phyloP scores from a whole-genome alignment of 768 basidiomycete genomes.

The Lyophyllum atratum region DNA sequence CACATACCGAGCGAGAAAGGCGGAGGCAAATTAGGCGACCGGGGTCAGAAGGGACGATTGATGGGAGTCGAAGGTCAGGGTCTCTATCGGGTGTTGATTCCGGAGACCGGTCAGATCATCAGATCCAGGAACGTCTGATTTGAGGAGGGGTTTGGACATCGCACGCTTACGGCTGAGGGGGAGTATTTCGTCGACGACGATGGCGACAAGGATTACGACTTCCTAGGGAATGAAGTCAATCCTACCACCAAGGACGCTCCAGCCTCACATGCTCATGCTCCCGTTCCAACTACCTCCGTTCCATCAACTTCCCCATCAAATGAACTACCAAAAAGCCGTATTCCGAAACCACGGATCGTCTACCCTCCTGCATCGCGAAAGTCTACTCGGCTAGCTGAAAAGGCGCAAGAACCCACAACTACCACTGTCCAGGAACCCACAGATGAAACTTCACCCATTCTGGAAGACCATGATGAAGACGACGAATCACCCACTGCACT shows the following conservation, averaged over 20 bases:
- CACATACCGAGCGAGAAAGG: constrained; percentile 11
- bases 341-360: neutral
- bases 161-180: constrained; percentile 16
- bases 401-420: neutral
- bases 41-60: neutral
- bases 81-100: constrained; percentile 12
- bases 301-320: neutral
- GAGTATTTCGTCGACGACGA: constrained; percentile 10
- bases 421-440: neutral
- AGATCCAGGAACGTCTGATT: constrained; percentile 6
- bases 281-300: too few species aligned
- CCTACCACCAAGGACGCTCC: neutral
- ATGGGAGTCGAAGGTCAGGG: constrained; percentile 13
- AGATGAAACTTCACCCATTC: neutral
- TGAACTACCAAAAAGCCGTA: neutral
- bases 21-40: constrained; percentile 9
- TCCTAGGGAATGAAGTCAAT: neutral
- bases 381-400: neutral
- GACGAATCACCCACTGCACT: neutral
- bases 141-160: constrained; percentile 17
- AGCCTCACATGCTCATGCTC: neutral
- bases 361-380: neutral
- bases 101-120: constrained; percentile 10
- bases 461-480: neutral
- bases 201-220: neutral